Evolutionary conservation across 305 asterid genomes (phyloP).

Genomic region (Solanum hybrid): DNA sequence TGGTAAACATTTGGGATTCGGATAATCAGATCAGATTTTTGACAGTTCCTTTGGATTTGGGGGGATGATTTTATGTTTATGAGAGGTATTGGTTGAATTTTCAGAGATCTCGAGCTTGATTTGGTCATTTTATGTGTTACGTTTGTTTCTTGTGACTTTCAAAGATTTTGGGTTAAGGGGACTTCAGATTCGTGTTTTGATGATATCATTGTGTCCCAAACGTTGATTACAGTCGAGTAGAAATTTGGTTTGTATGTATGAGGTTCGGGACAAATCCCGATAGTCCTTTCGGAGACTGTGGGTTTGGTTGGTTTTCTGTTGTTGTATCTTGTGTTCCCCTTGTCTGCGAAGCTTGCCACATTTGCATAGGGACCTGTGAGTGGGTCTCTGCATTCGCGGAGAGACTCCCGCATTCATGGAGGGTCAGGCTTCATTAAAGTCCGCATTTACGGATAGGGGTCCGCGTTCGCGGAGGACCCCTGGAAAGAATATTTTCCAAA

Average conservation of each 20-base stretch:
- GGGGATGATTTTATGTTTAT: neutral
- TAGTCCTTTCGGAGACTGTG: neutral
- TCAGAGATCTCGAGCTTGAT: neutral
- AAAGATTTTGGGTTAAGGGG: neutral
- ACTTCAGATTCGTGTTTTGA: neutral
- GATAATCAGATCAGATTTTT: rapidly evolving
- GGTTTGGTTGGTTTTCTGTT: neutral
- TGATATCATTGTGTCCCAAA: neutral
- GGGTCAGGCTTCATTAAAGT: neutral
- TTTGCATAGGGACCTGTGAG: neutral
- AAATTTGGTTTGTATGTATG: too few species aligned
- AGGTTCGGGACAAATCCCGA: too few species aligned
- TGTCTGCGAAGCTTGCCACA: neutral
- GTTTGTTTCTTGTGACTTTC: neutral
- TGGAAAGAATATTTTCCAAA: neutral
- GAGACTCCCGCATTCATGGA: neutral
- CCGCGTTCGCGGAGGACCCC: neutral
- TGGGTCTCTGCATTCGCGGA: neutral
- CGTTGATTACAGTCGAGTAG: too few species aligned
- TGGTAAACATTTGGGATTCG: too few species aligned
- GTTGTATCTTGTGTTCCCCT: neutral
- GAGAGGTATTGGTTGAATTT: neutral
- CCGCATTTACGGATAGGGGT: neutral
- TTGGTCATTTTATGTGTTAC: too few species aligned
- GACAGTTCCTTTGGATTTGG: neutral